phyloP scores from a whole-genome alignment of 148 eudicot species.

The Selenicereus undatus region DNA sequence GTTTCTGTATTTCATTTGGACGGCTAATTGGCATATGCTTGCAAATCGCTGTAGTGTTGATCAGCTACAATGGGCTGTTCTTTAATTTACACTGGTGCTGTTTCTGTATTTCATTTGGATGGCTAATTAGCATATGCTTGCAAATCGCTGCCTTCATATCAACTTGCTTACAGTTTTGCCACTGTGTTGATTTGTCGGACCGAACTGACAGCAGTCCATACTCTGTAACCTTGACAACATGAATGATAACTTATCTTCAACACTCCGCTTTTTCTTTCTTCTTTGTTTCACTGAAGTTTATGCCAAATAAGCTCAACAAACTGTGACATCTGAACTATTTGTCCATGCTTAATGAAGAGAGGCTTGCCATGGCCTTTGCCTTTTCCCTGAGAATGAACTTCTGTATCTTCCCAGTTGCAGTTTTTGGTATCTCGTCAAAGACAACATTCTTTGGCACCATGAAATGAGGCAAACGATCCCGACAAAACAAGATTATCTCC shows the following conservation, averaged over 20 bases:
- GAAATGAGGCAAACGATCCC: slow-evolving; percentile 36
- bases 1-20: not conserved
- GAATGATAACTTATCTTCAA: too few relatives aligned
- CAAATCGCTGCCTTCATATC: not conserved
- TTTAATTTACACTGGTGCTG: not conserved
- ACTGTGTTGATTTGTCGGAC: not conserved
- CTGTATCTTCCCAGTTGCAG: slow-evolving; percentile 64
- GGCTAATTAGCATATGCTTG: not conserved
- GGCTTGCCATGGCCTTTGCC: slow-evolving; percentile 40
- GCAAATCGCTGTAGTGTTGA: not conserved
- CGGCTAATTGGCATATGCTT: not conserved
- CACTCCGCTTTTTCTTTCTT: too few relatives aligned
- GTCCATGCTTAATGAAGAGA: not conserved
- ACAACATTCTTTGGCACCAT: slow-evolving; percentile 52
- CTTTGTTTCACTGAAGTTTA: too few relatives aligned
- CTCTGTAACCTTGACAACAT: not conserved
- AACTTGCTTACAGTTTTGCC: not conserved
- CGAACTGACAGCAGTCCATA: not conserved
- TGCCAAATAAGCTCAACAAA: too few relatives aligned
- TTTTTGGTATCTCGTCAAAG: slow-evolving; percentile 53
- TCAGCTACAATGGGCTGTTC: not conserved
- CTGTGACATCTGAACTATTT: not conserved
- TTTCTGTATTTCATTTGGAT: not conserved
- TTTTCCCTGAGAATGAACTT: slow-evolving; percentile 57
- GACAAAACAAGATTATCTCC: slow-evolving; percentile 44